A percentile compares a stretch with the other conserved stretches of the same genome.
These are phyloP conservation scores for Aegilops speltoides DNA, from an alignment of 176 grass and related monocot species.

Conservation along the genomic window DNA sequence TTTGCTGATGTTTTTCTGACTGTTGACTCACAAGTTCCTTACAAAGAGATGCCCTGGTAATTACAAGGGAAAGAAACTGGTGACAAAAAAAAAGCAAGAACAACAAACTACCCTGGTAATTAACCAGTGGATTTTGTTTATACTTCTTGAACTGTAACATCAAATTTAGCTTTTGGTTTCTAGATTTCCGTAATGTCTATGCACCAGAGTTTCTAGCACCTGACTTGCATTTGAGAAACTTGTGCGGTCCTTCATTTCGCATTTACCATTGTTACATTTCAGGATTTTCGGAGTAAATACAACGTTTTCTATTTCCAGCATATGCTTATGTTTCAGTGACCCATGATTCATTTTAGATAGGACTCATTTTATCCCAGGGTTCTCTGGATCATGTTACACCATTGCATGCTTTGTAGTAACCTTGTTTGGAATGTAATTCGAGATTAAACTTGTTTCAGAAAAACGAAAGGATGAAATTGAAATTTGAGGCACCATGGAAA, in stretches of 20 bases:
- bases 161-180: neutral
- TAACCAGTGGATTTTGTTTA: neutral
- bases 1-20: no score
- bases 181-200: neutral
- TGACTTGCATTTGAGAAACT: neutral
- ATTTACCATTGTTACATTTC: neutral
- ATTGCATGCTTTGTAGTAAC: neutral
- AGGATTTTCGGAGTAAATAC: neutral
- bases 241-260: neutral
- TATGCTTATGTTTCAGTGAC: neutral
- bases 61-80: no score
- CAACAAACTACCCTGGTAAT: no score
- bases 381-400: no score
- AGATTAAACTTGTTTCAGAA: neutral
- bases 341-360: neutral
- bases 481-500: neutral
- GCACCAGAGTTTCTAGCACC: neutral
- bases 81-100: no score
- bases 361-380: neutral
- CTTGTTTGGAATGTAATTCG: neutral
- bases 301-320: neutral
- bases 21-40: no score
- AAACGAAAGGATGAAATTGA: neutral
- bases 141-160: neutral
- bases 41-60: no score